Evolutionary conservation across 169 alveolate species (phyloP), one percentile per base, ranked within the genome.

Genomic region (Cryptosporidium parvum): DNA sequence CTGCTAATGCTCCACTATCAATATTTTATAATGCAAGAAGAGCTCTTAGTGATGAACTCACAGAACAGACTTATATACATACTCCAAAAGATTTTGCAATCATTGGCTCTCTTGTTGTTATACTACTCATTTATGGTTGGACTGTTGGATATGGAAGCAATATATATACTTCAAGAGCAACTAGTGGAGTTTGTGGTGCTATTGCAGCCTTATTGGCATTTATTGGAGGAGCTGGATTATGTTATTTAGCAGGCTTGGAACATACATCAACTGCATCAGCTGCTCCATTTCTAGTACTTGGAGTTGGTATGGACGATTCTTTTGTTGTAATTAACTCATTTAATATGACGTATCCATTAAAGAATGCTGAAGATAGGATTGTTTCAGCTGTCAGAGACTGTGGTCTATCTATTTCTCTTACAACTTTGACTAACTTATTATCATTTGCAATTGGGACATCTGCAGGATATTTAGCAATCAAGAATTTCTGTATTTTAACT

Each of bases 221-320:
- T 42, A 86, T 93, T 56, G 94, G 93, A 9, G 97, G 96, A 31
- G 94, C 95, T 18, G 97, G 97, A 1, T 65, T 93, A 62, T 94
- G 95, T 51, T 94, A 91, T 85, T 85, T 91, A 72, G 75, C 86
- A 39, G 97, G 97, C 0, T 87, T 94, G 8, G 91, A 91, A 52
- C 93, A 94, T 58, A 94, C 95, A 14, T 93, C 94, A 14, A 93
- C 97, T 2, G 94, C 93, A 21, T 92, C 93, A 37, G 94, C 96
- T 0, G 95, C 95, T 12, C 97, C 97, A 10, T 92, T 94, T 85
- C 89, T 94, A 14, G 95, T 93, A 16, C 75, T 94, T 21, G 97
- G 96, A 35, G 94, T 94, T 29, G 96, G 97, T 18, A 94, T 94
- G 21, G 97, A 94, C 58, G 96, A 94, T 45, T 93, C 93, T 2